Evolutionary conservation across 352 stramenopile genomes (phyloP).

Genomic region (Phytophthora chlamydospora): DNA sequence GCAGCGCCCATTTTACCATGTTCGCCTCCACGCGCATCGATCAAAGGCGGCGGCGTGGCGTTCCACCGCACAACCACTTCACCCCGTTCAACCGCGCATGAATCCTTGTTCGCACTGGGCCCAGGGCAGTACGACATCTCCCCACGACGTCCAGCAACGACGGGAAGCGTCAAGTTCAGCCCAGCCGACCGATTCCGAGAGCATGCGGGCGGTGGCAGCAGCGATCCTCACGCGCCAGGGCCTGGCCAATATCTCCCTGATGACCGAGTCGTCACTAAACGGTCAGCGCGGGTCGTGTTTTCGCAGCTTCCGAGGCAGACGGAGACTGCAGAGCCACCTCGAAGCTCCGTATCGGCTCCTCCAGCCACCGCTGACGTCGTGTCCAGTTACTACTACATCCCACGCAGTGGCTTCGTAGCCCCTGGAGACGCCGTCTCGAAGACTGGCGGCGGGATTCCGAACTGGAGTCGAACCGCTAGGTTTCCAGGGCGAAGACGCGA

Average conservation of each 20-base stretch:
- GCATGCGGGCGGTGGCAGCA: conserved; percentile 39
- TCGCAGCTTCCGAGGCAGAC: conserved; percentile 55
- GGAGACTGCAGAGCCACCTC: conserved; percentile 33
- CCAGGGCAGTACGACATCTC: conserved; percentile 63
- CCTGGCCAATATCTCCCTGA: conserved; percentile 59
- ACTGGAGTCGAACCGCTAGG: conserved; percentile 50
- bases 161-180: conserved; percentile 59
- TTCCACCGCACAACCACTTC: conserved; percentile 48
- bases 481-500: conserved; percentile 32
- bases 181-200: conserved; percentile 65
- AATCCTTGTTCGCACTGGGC: conserved; percentile 53
- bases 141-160: conserved; percentile 29
- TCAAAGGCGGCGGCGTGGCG: conserved; percentile 42
- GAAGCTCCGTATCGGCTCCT: conserved; percentile 15
- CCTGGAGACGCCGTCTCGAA: conserved; percentile 16
- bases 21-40: conserved; percentile 18
- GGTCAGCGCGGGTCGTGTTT: conserved; percentile 49
- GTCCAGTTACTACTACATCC: conserved; percentile 68
- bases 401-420: conserved; percentile 43
- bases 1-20: conserved; percentile 3
- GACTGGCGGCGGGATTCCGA: conserved; percentile 36
- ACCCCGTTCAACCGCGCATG: conserved; percentile 32
- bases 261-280: conserved; percentile 39
- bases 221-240: conserved; percentile 31
- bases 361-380: conserved; percentile 51